Percentiles rank a stretch among this genome's conserved stretches.
These are phyloP conservation scores for Plasmodium gaboni DNA, from an alignment of 169 alveolate genomes.

Conservation along the genomic window DNA sequence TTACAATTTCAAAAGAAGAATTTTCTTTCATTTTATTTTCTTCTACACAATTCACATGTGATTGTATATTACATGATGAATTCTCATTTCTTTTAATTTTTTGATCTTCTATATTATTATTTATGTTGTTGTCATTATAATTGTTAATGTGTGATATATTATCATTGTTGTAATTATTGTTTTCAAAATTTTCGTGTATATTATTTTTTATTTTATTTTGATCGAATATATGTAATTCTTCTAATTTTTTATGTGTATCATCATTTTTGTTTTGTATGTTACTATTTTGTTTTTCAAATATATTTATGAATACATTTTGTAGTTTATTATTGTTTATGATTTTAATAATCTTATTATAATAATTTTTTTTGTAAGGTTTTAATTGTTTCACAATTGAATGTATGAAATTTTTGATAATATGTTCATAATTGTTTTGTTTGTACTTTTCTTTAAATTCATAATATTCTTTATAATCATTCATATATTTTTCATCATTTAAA, in stretches of 20 bases:
- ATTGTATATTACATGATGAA: too few species aligned
- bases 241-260: neutral
- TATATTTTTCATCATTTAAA: too few species aligned
- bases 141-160: neutral
- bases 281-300: neutral
- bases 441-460: neutral
- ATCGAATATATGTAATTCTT: neutral
- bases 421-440: neutral
- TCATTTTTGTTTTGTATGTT: neutral
- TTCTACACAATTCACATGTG: too few species aligned
- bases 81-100: too few species aligned
- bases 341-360: constrained; percentile 30
- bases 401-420: neutral
- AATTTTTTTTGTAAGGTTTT: constrained; percentile 52
- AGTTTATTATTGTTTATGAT: neutral
- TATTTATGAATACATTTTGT: constrained; percentile 9
- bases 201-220: neutral
- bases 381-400: constrained; percentile 60
- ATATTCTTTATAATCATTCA: too few species aligned
- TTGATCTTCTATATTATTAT: neutral
- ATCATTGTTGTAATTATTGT: neutral
- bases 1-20: neutral
- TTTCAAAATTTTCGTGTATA: neutral
- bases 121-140: neutral
- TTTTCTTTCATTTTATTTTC: neutral